Evolutionary conservation across 805 yeast genomes (phyloP), one percentile per base, ranked within the genome.

Genomic region (Maudiozyma bulderi): DNA sequence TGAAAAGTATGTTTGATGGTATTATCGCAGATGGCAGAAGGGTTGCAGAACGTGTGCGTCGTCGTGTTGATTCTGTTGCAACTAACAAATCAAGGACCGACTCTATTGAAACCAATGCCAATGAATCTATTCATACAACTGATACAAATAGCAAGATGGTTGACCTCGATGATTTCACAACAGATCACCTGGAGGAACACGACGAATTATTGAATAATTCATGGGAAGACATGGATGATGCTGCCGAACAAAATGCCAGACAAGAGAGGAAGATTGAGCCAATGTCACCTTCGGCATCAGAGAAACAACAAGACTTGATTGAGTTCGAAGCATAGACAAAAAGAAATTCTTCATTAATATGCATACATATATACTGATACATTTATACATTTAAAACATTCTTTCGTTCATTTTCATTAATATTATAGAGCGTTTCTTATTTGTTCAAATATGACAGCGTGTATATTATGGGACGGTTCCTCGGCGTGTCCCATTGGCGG

Each of bases 1-100:
- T 93, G 50, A 75, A 96, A 49, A 91, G 86, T 49, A 84, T 93
- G 80, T 86, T 91, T 68, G 95, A 88, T 64, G 91, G 93, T 9
- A 74, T 93, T 50, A 75, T 91, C 52, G 93, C 95, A 0, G 97
- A 93, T 68, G 97, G 98, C 5, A 75, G 87, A 62, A 79, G 91
- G 49, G 95, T 91, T 11, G 98, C 98, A 1, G 81, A 77, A 47
- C 90, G 88, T 60, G 95, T 93, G 3, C 81, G 91, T 55, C 81
- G 91, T 54, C 81, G 95, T 54, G 89, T 88, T 76, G 96, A 89
- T 62, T 80, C 83, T 13, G 81, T 77, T 8, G 77, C 84, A 3
- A 65, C 72, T 1, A 55, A 53, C 29, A 54, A 47, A 11, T 42
- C 44, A 8, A 30, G 30, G 30, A 4, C 34, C 3, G 49, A 55